Conservation (phyloP, 169 alveolate genomes). For the Eimeria acervulina region DNA sequence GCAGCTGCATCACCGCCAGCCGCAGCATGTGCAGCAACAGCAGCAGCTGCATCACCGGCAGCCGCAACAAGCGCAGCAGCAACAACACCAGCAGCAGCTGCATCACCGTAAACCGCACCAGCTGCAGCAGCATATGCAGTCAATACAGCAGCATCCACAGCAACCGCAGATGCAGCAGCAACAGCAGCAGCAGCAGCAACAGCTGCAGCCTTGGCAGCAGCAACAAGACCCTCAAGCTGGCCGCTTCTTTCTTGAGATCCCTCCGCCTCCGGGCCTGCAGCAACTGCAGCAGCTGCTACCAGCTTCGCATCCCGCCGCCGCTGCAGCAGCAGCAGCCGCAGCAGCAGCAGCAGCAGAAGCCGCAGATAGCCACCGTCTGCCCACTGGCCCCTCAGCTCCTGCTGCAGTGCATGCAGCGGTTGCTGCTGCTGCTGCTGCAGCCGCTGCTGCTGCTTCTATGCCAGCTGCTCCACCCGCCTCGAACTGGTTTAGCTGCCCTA, state of each 20-base stretch:
- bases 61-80: too few relatives aligned
- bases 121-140: neutral
- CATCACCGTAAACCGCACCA: neutral
- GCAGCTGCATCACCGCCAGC: slow-evolving; percentile 7
- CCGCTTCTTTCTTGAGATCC: slow-evolving; percentile 1
- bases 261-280: neutral
- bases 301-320: neutral
- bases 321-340: slow-evolving; percentile 42
- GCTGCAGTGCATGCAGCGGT: neutral
- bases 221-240: neutral
- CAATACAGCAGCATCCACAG: slow-evolving; percentile 26
- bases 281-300: too few relatives aligned
- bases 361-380: neutral
- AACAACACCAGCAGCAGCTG: slow-evolving; percentile 2
- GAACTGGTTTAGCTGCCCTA: neutral
- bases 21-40: slow-evolving; percentile 23
- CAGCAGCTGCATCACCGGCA: neutral
- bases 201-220: neutral
- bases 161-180: neutral
- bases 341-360: slow-evolving; percentile 29
- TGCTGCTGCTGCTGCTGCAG: too few relatives aligned
- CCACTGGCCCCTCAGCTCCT: neutral
- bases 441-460: too few relatives aligned
- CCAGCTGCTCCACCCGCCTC: slow-evolving; percentile 26
- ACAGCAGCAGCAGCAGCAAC: neutral